A percentile compares a stretch with the other conserved stretches of the same genome.
phyloP scores from a whole-genome alignment of 2,329 filamentous ascomycete genomes.

The Scopulariopsis brevicaulis region DNA sequence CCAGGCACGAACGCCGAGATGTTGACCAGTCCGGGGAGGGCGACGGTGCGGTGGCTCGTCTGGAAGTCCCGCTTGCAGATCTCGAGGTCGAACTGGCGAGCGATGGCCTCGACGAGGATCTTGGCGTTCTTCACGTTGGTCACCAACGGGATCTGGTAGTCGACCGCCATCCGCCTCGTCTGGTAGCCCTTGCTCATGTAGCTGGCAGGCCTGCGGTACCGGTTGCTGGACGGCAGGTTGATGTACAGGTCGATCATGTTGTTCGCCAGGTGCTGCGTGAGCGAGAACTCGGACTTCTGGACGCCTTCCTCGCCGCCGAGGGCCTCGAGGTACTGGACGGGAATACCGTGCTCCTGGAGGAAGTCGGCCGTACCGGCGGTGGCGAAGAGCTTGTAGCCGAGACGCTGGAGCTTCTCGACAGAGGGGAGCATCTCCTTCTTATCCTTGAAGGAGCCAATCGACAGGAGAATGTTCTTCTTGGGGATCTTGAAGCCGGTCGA shows the following conservation, averaged over 20 bases:
- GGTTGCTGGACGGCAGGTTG: conserved; percentile 97
- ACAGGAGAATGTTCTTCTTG: conserved; percentile 89
- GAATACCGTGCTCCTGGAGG: conserved; percentile 82
- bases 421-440: conserved; percentile 96
- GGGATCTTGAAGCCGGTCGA: conserved; percentile 95
- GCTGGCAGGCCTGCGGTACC: conserved; percentile 90
- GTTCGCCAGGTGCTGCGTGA: conserved; percentile 93
- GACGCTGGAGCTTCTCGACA: conserved; percentile 74
- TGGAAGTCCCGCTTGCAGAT: conserved; percentile 81
- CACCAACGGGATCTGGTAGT: conserved; percentile 90
- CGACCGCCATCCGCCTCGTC: conserved; percentile 94
- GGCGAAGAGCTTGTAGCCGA: conserved; percentile 93
- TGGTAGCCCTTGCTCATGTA: conserved; percentile 98
- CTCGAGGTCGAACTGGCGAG: conserved; percentile 76
- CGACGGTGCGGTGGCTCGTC: conserved; percentile 70
- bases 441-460: conserved; percentile 95
- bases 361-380: conserved; percentile 96
- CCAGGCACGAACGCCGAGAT: conserved; percentile 72
- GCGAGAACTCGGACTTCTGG: conserved; percentile 90
- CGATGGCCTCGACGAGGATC: conserved; percentile 88
- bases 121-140: conserved; percentile 99
- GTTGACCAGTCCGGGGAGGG: conserved; percentile 67
- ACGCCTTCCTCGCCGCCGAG: conserved; percentile 68
- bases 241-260: conserved; percentile 98
- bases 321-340: conserved; percentile 87